Percentiles rank a stretch among this genome's conserved stretches.
These are phyloP conservation scores for Trichodelitschia bisporula DNA, from an alignment of 495 filamentous ascomycete genomes.

Conservation along the genomic window DNA sequence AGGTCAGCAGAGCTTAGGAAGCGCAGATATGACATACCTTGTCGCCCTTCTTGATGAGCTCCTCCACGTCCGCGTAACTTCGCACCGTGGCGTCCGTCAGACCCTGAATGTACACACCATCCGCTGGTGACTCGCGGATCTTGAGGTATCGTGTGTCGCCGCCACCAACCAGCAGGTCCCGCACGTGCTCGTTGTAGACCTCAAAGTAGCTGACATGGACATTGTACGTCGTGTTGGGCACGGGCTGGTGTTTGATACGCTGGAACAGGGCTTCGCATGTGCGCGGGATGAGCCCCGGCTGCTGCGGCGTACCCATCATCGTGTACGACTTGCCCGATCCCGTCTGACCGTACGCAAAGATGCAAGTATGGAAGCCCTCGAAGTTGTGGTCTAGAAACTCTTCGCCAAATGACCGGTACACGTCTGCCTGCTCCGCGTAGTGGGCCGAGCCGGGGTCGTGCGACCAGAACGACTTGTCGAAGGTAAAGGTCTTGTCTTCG, in stretches of 20 bases:
- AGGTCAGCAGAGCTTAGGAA: slow-evolving; percentile 4
- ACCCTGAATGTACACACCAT: slow-evolving; percentile 96
- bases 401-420: slow-evolving; percentile 85
- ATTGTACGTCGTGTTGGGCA: slow-evolving; percentile 78
- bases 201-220: slow-evolving; percentile 97
- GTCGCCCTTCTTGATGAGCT: slow-evolving; percentile 78
- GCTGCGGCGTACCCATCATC: slow-evolving; percentile 86
- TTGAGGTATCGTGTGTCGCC: slow-evolving; percentile 76
- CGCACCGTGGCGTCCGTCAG: slow-evolving; percentile 77
- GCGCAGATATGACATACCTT: slow-evolving; percentile 7
- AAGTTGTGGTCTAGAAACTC: slow-evolving; percentile 99
- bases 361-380: slow-evolving; percentile 96
- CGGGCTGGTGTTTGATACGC: slow-evolving; percentile 63
- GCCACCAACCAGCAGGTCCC: slow-evolving; percentile 66
- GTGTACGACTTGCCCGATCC: slow-evolving; percentile 96
- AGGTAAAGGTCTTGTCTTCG: slow-evolving; percentile 80
- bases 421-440: slow-evolving; percentile 70
- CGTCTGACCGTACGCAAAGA: slow-evolving; percentile 96
- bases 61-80: slow-evolving; percentile 56
- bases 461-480: slow-evolving; percentile 97
- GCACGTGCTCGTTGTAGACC: slow-evolving; percentile 98
- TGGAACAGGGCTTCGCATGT: slow-evolving; percentile 94
- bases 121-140: slow-evolving; percentile 81
- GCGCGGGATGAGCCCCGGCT: slow-evolving; percentile 84
- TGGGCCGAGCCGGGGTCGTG: slow-evolving; percentile 48